phyloP scores from a whole-genome alignment of 1,284 basidiomycete genomes.

The Apiotrichum porosum region DNA sequence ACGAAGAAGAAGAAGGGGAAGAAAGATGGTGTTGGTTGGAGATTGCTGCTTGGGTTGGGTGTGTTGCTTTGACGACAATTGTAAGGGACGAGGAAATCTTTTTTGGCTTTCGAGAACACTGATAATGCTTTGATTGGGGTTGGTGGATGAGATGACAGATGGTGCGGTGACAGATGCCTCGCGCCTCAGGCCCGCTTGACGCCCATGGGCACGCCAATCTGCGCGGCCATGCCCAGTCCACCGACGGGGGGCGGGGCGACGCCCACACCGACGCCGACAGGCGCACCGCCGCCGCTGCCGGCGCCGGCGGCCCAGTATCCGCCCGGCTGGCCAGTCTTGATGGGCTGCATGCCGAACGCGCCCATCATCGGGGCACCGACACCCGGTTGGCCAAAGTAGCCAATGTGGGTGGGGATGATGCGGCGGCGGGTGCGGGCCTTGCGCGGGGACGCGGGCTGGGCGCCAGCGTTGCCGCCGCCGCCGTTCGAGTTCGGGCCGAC shows the following conservation, averaged over 20 bases:
- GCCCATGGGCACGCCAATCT: conserved; percentile 10
- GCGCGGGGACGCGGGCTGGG: conserved; percentile 29
- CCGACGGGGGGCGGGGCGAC: conserved; percentile 24
- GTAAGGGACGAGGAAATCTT: background rate
- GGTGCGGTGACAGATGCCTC: background rate
- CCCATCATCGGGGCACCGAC: conserved; percentile 40
- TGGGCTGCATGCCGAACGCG: conserved; percentile 27
- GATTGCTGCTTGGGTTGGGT: background rate
- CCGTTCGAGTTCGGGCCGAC: conserved; percentile 33
- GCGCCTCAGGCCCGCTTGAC: background rate
- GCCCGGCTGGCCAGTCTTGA: conserved; percentile 7
- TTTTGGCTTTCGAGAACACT: background rate
- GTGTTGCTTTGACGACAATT: background rate
- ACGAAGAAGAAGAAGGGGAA: conserved; percentile 7
- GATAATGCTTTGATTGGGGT: background rate
- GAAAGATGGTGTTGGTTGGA: background rate
- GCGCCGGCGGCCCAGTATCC: conserved; percentile 8
- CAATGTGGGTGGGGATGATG: conserved; percentile 46
- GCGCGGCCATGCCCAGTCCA: background rate
- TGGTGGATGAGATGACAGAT: background rate
- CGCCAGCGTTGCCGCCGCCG: conserved; percentile 25
- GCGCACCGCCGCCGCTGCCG: too few species aligned
- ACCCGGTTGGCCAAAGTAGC: conserved; percentile 40
- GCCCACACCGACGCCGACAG: conserved; percentile 28
- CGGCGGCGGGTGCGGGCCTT: conserved; percentile 39